These are phyloP conservation scores for Solanum neorickii DNA, from an alignment of 257 asterid species.

Conservation along the genomic window DNA sequence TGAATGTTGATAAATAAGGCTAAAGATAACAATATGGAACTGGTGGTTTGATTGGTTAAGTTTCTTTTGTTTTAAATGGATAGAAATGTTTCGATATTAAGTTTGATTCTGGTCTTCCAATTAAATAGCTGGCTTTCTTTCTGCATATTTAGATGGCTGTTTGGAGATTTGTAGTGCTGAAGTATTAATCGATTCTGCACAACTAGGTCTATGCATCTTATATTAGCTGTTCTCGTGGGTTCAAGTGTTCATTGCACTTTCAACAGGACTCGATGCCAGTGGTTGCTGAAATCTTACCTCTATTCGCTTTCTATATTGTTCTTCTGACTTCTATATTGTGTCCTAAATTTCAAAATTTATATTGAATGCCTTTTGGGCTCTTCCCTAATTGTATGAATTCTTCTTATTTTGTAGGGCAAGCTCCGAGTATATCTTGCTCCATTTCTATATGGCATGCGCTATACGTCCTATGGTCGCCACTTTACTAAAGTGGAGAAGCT, in stretches of 20 bases:
- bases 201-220: neutral
- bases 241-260: neutral
- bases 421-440: conserved; percentile 71
- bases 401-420: conserved; percentile 45
- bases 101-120: neutral
- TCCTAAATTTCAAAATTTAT: neutral
- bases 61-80: neutral
- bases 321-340: neutral
- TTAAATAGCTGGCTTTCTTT: neutral
- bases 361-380: neutral
- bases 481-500: conserved; percentile 73
- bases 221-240: neutral
- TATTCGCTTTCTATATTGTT: neutral
- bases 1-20: neutral
- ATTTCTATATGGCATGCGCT: conserved; percentile 68
- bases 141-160: neutral
- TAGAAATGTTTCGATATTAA: neutral
- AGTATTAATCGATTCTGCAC: neutral
- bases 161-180: neutral
- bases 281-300: neutral
- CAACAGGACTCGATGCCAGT: neutral
- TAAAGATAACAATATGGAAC: neutral
- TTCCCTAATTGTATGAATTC: neutral
- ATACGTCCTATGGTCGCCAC: conserved; percentile 95
- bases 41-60: neutral